Base-by-base conservation (phyloP, 805 yeast genomes). In the Metschnikowia koreensis region DNA sequence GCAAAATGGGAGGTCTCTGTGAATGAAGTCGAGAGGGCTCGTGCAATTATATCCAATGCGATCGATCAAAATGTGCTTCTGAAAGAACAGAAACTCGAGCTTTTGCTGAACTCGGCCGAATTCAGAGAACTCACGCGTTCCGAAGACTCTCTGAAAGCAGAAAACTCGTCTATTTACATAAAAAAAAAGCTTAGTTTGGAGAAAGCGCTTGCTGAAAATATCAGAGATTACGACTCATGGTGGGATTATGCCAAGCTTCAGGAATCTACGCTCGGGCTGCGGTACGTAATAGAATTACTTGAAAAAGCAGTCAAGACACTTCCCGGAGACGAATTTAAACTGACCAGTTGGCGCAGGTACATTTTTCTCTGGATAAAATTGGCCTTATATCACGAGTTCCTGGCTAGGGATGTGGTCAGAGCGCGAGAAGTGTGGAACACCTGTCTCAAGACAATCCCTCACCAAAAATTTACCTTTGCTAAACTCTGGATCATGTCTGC, bases 181-280 rank as follows among this genome's bases (percentile, higher is more conserved):
- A 86, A 86, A 59, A 70, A 96, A 52, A 78, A 75, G 53, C 65
- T 73, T 7, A 72, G 71, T 48, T 89, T 87, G 63, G 84, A 84
- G 59, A 64, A 69, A 2, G 71, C 68, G 17, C 58, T 88, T 12
- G 52, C 62, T 7, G 58, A 62, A 10, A 72, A 80, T 47, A 84
- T 89, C 0, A 39, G 50, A 0, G 88, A 89, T 67, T 84, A 82
- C 65, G 94, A 87, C 60, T 70, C 83, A 0, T 92, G 98, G 97
- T 91, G 96, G 93, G 64, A 80, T 0, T 84, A 84, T 60, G 53
- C 89, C 1, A 73, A 79, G 11, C 62, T 89, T 26, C 59, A 83
- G 11, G 78, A 78, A 47, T 74, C 76, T 26, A 62, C 63, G 6
- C 22, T 62, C 60, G 17, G 52, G 11, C 61, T 67, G 0, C 69